phyloP scores from a whole-genome alignment of 257 asterid genomes.

The Parsonsia alboflavescens region DNA sequence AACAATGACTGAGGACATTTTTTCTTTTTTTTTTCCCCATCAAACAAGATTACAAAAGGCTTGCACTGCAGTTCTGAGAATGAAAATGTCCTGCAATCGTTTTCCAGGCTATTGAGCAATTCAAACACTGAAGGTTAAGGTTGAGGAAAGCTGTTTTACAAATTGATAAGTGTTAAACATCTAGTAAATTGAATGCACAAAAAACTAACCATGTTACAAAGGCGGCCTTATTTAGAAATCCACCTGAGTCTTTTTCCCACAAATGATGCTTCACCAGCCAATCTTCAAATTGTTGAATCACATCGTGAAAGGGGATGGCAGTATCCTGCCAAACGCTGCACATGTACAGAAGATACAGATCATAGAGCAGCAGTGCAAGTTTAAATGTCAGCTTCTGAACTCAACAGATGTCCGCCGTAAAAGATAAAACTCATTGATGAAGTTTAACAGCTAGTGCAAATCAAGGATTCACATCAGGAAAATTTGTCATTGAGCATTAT shows the following conservation, averaged over 20 bases:
- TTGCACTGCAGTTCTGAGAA: neutral
- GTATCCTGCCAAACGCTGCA: constrained; percentile 98
- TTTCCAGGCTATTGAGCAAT: neutral
- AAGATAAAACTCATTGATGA: neutral
- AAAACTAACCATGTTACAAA: constrained; percentile 80
- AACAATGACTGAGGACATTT: neutral
- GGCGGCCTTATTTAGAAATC: constrained; percentile 63
- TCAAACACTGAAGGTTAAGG: neutral
- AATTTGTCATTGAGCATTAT: neutral
- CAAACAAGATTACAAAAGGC: neutral
- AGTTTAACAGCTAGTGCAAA: neutral
- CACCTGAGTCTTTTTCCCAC: constrained; percentile 47
- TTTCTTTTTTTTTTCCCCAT: too few species aligned
- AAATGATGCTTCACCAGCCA: constrained; percentile 54
- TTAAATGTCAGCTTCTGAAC: neutral
- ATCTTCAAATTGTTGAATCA: constrained; percentile 70
- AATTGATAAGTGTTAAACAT: neutral
- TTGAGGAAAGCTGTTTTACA: neutral
- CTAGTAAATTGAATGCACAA: neutral
- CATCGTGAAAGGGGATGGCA: constrained; percentile 66
- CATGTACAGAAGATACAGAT: neutral
- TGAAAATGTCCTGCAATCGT: neutral
- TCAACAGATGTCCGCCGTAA: neutral
- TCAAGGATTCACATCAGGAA: neutral
- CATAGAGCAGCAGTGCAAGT: neutral